Base-by-base conservation (phyloP, 352 stramenopile genomes). In the Phytophthora lateralis region DNA sequence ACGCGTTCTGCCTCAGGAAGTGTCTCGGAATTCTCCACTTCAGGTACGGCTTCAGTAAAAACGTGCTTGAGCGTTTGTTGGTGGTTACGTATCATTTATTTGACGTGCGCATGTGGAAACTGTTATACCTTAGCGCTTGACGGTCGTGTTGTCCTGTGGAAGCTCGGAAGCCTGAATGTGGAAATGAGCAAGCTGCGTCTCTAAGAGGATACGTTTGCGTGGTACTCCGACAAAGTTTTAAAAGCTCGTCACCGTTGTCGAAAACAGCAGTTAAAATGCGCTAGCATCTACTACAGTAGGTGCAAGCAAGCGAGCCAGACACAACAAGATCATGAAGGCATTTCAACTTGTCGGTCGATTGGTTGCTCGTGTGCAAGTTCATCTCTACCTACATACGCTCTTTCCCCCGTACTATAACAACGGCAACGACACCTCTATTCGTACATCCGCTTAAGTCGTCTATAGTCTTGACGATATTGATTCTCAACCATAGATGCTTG, bases 361-460 rank as follows among this genome's bases (percentile, higher is more conserved):
- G 35, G 12, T 55, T 59, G 34, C 12, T 55, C 21, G n/a, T n/a
- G n/a, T n/a, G n/a, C n/a, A n/a, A n/a, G n/a, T n/a, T n/a, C n/a
- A n/a, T n/a, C n/a, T n/a, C 55, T 44, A 24, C 46, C 42, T 11
- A 46, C 32, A 48, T 17, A 35, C 20, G 8, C 29, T 42, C 41
- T 37, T 27, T 66, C 48, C 17, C 32, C 14, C 15, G 42, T 65
- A 57, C 34, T 69, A 44, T 71, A 62, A 63, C 45, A 60, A 74
- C 38, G 21, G 50, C 38, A 58, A 49, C 41, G 34, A 69, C 37
- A 60, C 58, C 38, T 71, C 67, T 89, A 94, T 80, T 93, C 88
- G 71, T 98, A 98, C 61, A 98, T 70, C 37, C 57, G 65, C 63
- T 97, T 97, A 67, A 98, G 94, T 12, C 91, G 84, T 60, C 84